phyloP scores from a whole-genome alignment of 2,329 filamentous ascomycete genomes.

The Apiospora malaysiana region DNA sequence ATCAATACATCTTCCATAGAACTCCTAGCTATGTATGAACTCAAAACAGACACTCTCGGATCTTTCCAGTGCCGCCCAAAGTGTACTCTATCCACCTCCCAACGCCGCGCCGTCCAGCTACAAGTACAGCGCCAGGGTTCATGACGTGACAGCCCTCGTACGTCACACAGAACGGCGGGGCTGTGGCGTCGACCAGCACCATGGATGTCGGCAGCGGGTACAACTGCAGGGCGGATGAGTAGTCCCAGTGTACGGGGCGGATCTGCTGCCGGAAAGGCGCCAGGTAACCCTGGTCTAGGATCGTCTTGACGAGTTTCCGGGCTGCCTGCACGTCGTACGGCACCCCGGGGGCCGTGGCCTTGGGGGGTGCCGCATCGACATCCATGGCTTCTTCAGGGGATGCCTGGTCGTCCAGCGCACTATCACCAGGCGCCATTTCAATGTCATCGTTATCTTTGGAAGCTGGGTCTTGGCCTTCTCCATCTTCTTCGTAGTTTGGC shows the following conservation, averaged over 20 bases:
- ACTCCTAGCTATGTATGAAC: background rate
- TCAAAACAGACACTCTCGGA: slow-evolving; percentile 68
- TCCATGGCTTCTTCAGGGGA: slow-evolving; percentile 48
- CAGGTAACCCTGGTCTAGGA: slow-evolving; percentile 89
- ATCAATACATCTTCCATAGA: slow-evolving; percentile 8
- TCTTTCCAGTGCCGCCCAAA: slow-evolving; percentile 64
- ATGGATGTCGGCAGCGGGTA: slow-evolving; percentile 89
- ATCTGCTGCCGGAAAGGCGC: slow-evolving; percentile 82
- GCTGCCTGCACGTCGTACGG: slow-evolving; percentile 64
- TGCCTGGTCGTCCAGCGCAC: slow-evolving; percentile 31
- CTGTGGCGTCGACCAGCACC: slow-evolving; percentile 81
- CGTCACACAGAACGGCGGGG: slow-evolving; percentile 82
- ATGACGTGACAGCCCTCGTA: slow-evolving; percentile 97
- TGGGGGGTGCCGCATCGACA: slow-evolving; percentile 42
- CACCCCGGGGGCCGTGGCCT: slow-evolving; percentile 39
- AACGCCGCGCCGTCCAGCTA: slow-evolving; percentile 69
- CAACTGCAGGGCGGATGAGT: slow-evolving; percentile 74
- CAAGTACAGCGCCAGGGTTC: slow-evolving; percentile 83
- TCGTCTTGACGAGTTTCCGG: slow-evolving; percentile 83
- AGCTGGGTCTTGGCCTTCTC: slow-evolving; percentile 35
- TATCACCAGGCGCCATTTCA: slow-evolving; percentile 42
- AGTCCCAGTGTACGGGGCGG: slow-evolving; percentile 91
- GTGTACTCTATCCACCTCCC: slow-evolving; percentile 91
- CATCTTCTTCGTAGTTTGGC: slow-evolving; percentile 29
- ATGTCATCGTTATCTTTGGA: slow-evolving; percentile 26